A percentile compares a stretch with the other conserved stretches of the same genome.
Conservation (phyloP, 2,329 filamentous ascomycete species). For the Aspergillus spinulosporus region DNA sequence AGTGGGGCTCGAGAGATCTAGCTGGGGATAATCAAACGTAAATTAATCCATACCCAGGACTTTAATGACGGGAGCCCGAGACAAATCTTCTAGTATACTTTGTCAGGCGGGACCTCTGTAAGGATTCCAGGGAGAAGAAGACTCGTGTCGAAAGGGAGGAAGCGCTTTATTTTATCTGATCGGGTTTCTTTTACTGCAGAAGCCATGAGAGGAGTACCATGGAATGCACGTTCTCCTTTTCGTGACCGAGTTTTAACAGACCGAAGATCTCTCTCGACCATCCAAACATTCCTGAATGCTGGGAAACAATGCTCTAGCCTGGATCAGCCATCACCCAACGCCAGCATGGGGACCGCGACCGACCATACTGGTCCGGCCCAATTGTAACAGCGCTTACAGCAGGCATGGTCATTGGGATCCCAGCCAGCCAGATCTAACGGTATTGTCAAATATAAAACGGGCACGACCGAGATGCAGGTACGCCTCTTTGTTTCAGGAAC, state of each 20-base stretch:
- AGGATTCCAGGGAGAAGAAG: not conserved
- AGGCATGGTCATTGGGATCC: not conserved
- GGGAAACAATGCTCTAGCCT: constrained; percentile 1
- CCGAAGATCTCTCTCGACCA: not conserved
- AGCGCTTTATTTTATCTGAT: not conserved
- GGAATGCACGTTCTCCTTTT: constrained; percentile 3
- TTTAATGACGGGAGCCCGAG: not conserved
- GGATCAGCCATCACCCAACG: not conserved
- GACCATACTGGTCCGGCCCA: not conserved
- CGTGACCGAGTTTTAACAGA: constrained; percentile 3
- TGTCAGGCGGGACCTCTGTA: not conserved
- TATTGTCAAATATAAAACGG: not conserved
- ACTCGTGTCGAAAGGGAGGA: not conserved
- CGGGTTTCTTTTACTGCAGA: not conserved
- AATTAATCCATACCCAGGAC: constrained; percentile 14
- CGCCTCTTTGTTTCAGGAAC: constrained; percentile 6
- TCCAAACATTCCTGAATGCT: not conserved
- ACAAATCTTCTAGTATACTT: not conserved
- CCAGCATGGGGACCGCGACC: too few relatives aligned
- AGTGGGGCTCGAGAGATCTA: constrained; percentile 15
- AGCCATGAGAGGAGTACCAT: not conserved
- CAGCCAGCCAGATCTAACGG: not conserved
- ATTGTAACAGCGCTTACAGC: constrained; percentile 1
- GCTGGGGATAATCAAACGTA: constrained; percentile 14
- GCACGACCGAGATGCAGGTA: not conserved